These are phyloP conservation scores for Lentinula raphanica DNA, from an alignment of 768 basidiomycete species.

Conservation along the genomic window DNA sequence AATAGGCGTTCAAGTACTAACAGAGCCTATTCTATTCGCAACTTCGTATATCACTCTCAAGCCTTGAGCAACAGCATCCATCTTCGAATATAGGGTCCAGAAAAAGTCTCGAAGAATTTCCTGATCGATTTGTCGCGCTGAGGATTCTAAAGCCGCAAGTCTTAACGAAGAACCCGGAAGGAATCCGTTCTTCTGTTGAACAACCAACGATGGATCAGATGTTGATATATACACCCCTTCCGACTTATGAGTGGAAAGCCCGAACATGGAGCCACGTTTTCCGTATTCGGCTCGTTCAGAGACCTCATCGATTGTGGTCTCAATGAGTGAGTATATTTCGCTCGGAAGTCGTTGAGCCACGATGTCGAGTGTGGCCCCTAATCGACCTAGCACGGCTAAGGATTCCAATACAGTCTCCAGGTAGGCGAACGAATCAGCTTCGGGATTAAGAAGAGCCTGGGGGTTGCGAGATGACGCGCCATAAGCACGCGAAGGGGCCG, in stretches of 20 bases:
- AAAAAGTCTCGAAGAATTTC: slow-evolving; percentile 89
- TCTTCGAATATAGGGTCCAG: slow-evolving; percentile 95
- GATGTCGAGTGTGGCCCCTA: slow-evolving; percentile 78
- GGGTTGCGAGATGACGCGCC: not conserved
- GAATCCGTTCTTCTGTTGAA: slow-evolving; percentile 24
- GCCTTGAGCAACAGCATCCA: slow-evolving; percentile 91
- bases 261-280: slow-evolving; percentile 39
- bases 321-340: slow-evolving; percentile 83
- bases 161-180: slow-evolving; percentile 54
- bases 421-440: slow-evolving; percentile 89
- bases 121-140: slow-evolving; percentile 68
- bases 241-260: slow-evolving; percentile 31
- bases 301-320: slow-evolving; percentile 85
- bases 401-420: slow-evolving; percentile 91
- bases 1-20: slow-evolving; percentile 36
- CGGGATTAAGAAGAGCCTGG: slow-evolving; percentile 53
- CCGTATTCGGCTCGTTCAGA: slow-evolving; percentile 85
- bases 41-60: slow-evolving; percentile 88
- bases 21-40: slow-evolving; percentile 83
- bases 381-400: slow-evolving; percentile 84
- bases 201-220: slow-evolving; percentile 18
- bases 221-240: slow-evolving; percentile 53
- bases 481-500: not conserved
- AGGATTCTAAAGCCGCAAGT: slow-evolving; percentile 68
- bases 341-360: slow-evolving; percentile 76